Conservation (phyloP, 257 asterid species). For the Plantago elongata region DNA sequence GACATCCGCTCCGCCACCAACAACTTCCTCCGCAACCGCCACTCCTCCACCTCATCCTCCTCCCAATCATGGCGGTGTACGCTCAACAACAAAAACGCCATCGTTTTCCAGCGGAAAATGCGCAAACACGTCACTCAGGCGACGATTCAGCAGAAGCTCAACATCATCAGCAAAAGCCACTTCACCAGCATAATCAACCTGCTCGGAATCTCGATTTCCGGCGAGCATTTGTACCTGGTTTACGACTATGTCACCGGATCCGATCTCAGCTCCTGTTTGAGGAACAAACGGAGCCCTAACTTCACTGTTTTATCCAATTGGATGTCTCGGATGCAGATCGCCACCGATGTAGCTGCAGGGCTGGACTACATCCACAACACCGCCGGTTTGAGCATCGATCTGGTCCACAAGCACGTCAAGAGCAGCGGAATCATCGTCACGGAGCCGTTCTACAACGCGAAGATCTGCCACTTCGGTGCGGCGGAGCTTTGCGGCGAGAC, state of each 20-base stretch:
- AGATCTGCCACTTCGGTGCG: constrained; percentile 92
- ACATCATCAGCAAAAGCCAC: constrained; percentile 63
- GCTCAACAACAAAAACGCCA: constrained; percentile 53
- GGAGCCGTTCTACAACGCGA: constrained; percentile 73
- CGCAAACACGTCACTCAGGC: constrained; percentile 38
- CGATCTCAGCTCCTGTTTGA: constrained; percentile 55
- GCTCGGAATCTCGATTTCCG: constrained; percentile 66
- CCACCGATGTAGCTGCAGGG: constrained; percentile 81
- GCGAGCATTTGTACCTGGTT: constrained; percentile 69
- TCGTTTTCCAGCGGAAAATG: constrained; percentile 72
- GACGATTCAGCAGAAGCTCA: constrained; percentile 44
- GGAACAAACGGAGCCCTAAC: constrained; percentile 55
- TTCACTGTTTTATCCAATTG: constrained; percentile 82
- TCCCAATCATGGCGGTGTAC: constrained; percentile 90
- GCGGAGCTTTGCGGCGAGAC: constrained; percentile 94
- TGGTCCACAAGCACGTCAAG: constrained; percentile 89
- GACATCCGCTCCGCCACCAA: constrained; percentile 87
- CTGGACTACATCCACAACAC: constrained; percentile 78
- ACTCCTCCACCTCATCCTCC: constrained; percentile 64
- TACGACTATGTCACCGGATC: constrained; percentile 69
- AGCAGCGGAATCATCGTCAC: constrained; percentile 76
- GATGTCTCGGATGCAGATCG: constrained; percentile 87
- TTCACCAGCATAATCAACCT: constrained; percentile 68
- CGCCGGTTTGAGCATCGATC: constrained; percentile 59
- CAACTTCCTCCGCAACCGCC: constrained; percentile 73